Evolutionary conservation across 176 grass and related monocot species (phyloP), one percentile per base, ranked within the genome.

Genomic region (Eragrostis curvula): DNA sequence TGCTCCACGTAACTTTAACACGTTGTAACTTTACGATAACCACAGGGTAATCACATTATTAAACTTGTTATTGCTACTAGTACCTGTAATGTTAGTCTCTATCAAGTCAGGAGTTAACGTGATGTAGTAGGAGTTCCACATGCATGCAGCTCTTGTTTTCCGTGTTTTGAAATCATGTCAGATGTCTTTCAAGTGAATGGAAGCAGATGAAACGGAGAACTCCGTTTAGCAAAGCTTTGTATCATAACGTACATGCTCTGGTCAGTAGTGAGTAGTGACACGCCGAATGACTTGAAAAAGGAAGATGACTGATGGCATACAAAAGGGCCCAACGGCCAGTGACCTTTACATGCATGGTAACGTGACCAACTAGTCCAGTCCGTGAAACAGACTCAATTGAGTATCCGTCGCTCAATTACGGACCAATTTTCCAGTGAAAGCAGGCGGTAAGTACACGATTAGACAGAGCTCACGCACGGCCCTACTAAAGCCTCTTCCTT

Each of bases 281-380:
- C 47, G 8, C n/a, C 5, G 87, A 74, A 79, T 74, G 82, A 70
- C 63, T 63, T 70, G 55, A 42, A n/a, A 77, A 71, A 77, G 25
- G 6, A 5, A 12, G 46, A 32, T 61, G 23, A 28, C 24, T 43
- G 23, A 7, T 5, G 70, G 29, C 42, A 9, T 13, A 51, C 40
- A 39, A 62, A 53, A 23, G 84, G 50, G 50, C 72, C 51, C 82
- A 13, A 16, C 15, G 0, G 27, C 57, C 84, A 79, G 50, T 17
- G 25, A 46, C 58, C 49, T 70, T 18, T 43, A 13, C 6, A 12
- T 14, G 17, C 83, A 71, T 12, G 53, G 29, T 50, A 50, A 50
- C 44, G 36, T 48, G 75, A 78, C 58, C 70, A 29, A 71, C 55
- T 48, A n/a, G 81, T 17, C 21, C 58, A 49, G 8, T 14, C 12